Percentiles rank a stretch among this genome's conserved stretches.
phyloP scores from a whole-genome alignment of 1,284 basidiomycete genomes.

The Dichomitus squalens region DNA sequence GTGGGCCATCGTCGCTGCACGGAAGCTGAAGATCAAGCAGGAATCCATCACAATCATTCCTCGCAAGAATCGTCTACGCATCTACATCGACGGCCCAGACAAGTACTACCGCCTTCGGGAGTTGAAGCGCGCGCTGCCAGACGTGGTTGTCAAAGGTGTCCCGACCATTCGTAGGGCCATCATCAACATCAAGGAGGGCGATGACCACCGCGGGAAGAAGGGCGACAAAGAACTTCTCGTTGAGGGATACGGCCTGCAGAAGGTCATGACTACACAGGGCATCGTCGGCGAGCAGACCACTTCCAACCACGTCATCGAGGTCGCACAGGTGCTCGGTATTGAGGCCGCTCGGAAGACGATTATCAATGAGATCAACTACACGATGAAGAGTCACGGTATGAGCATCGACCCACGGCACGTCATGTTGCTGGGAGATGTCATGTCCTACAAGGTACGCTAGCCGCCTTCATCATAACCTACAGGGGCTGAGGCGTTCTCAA shows the following conservation, averaged over 20 bases:
- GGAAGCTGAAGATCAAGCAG: slow-evolving; percentile 93
- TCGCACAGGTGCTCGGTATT: slow-evolving; percentile 92
- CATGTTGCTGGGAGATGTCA: slow-evolving; percentile 98
- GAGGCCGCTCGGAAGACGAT: slow-evolving; percentile 96
- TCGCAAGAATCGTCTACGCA: slow-evolving; percentile 79
- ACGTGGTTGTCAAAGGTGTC: slow-evolving; percentile 93
- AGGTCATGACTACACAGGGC: slow-evolving; percentile 98
- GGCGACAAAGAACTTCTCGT: slow-evolving; percentile 88
- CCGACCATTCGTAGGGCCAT: slow-evolving; percentile 86
- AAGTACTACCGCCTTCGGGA: slow-evolving; percentile 90
- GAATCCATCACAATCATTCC: slow-evolving; percentile 81
- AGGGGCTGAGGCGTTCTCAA: not conserved
- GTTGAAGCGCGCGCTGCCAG: slow-evolving; percentile 79
- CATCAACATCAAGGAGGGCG: slow-evolving; percentile 89
- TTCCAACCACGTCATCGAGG: slow-evolving; percentile 98
- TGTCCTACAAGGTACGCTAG: slow-evolving; percentile 88
- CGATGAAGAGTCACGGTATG: slow-evolving; percentile 98
- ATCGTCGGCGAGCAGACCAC: slow-evolving; percentile 92
- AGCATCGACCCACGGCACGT: slow-evolving; percentile 99
- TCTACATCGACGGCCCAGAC: slow-evolving; percentile 84
- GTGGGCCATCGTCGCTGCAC: slow-evolving; percentile 85
- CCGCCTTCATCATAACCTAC: not conserved
- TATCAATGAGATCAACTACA: slow-evolving; percentile 97
- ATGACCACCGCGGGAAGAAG: slow-evolving; percentile 74
- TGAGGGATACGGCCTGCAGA: slow-evolving; percentile 96